phyloP scores from a whole-genome alignment of 768 basidiomycete species.

The Termitomyces sp. region DNA sequence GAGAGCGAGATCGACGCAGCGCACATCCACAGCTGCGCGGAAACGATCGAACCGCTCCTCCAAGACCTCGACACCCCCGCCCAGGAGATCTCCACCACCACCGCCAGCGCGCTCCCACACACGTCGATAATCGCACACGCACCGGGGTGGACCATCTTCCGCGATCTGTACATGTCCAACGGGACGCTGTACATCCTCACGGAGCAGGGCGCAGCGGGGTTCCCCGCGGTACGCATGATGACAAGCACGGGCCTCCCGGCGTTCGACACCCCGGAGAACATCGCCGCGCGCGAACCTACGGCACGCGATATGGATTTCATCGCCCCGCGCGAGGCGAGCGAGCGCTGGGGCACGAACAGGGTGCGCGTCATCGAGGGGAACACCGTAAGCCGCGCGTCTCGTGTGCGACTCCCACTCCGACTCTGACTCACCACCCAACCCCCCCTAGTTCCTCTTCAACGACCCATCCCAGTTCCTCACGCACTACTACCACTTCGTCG shows the following conservation, averaged over 20 bases:
- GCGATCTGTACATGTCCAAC: slow-evolving; percentile 79
- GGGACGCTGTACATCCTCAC: slow-evolving; percentile 74
- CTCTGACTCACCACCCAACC: no score
- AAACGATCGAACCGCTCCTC: background rate
- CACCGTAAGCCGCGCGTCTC: background rate
- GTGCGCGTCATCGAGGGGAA: background rate
- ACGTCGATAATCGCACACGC: slow-evolving; percentile 60
- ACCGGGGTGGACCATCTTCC: slow-evolving; percentile 83
- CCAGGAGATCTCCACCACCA: no score
- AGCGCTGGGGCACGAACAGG: slow-evolving; percentile 43
- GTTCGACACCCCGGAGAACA: slow-evolving; percentile 55
- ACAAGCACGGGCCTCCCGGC: slow-evolving; percentile 62
- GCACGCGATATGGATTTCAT: slow-evolving; percentile 56
- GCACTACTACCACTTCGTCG: slow-evolving; percentile 87
- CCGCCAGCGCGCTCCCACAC: slow-evolving; percentile 28
- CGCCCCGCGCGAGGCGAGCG: slow-evolving; percentile 49
- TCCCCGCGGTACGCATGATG: slow-evolving; percentile 50
- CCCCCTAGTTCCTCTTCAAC: slow-evolving; percentile 47
- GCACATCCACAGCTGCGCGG: background rate
- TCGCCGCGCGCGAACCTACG: slow-evolving; percentile 62
- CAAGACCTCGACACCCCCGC: background rate
- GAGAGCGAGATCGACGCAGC: no score
- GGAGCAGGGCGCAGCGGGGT: slow-evolving; percentile 11
- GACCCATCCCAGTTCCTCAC: slow-evolving; percentile 73
- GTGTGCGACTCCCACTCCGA: no score